Evolutionary conservation across 2,329 filamentous ascomycete genomes (phyloP).

Genomic region (Delphinella strobiligena): DNA sequence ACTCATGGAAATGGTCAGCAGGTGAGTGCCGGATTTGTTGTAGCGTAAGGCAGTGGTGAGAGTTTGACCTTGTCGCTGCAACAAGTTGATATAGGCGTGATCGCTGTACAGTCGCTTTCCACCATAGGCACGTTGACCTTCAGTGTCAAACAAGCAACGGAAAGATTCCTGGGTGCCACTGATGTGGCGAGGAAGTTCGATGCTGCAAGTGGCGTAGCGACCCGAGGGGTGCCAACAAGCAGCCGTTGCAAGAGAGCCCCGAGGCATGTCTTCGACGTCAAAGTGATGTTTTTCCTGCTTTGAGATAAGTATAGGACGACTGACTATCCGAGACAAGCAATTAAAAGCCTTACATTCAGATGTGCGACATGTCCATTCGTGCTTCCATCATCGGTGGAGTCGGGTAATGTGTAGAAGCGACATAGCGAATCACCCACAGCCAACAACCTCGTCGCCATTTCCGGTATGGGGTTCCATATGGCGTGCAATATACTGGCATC

Average conservation of each 20-base stretch:
- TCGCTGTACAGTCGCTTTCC: not conserved
- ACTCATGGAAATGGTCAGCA: conserved; percentile 19
- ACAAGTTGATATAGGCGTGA: not conserved
- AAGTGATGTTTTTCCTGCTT: conserved; percentile 9
- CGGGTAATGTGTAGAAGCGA: conserved; percentile 21
- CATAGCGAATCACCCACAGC: conserved; percentile 22
- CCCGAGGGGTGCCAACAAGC: conserved; percentile 23
- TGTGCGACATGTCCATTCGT: not conserved
- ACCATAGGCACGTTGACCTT: not conserved
- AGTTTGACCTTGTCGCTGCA: conserved; percentile 14
- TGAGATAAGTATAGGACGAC: too few species aligned
- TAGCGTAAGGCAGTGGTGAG: conserved; percentile 19
- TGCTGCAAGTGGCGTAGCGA: conserved; percentile 17
- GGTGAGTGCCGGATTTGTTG: conserved; percentile 17
- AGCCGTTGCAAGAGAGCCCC: conserved; percentile 19
- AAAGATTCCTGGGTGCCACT: conserved; percentile 11
- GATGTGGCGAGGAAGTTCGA: conserved; percentile 12
- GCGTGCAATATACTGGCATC: conserved; percentile 17
- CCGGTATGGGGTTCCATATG: conserved; percentile 18
- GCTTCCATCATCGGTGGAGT: not conserved
- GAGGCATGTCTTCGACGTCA: conserved; percentile 17
- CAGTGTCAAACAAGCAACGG: conserved; percentile 16
- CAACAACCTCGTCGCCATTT: conserved; percentile 16
- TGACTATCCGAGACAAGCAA: too few species aligned
- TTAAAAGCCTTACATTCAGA: not conserved